Percentiles rank a stretch among this genome's conserved stretches.
These are phyloP conservation scores for Tanacetum coccineum DNA, from an alignment of 129 eudicot genomes.

Conservation along the genomic window DNA sequence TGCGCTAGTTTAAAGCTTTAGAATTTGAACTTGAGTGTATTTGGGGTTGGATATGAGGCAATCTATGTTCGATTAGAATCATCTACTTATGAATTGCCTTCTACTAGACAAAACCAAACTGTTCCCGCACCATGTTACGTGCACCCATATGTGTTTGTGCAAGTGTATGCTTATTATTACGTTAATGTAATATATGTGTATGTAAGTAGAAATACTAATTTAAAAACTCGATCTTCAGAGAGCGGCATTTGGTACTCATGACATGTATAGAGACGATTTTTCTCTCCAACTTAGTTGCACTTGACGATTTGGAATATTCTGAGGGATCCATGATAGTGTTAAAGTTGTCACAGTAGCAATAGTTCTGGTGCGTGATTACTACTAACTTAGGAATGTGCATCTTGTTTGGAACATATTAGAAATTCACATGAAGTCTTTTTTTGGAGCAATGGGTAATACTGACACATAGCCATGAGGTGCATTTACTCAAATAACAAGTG, in stretches of 20 bases:
- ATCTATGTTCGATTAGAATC: neutral
- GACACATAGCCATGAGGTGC: too few species aligned
- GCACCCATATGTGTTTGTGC: neutral
- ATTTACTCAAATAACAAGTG: too few species aligned
- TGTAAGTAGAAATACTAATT: conserved; percentile 8
- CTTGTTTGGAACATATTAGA: too few species aligned
- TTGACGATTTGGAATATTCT: neutral
- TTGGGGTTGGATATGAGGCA: too few species aligned
- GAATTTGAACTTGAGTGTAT: too few species aligned
- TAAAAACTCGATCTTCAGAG: neutral
- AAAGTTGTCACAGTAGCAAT: neutral
- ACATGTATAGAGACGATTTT: neutral
- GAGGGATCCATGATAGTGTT: conserved; percentile 5
- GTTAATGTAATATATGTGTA: neutral
- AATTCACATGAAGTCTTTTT: too few species aligned
- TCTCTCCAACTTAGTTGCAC: neutral
- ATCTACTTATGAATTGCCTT: neutral
- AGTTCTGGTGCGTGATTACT: conserved; percentile 5
- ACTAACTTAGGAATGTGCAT: neutral
- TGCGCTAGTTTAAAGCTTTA: too few species aligned
- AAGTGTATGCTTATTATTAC: neutral
- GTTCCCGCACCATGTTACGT: neutral
- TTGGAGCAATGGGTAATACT: neutral
- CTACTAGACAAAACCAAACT: neutral
- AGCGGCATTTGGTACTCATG: neutral